Conservation (phyloP, 176 grass and related monocot genomes). For the bread wheat (Triticum aestivum) region DNA sequence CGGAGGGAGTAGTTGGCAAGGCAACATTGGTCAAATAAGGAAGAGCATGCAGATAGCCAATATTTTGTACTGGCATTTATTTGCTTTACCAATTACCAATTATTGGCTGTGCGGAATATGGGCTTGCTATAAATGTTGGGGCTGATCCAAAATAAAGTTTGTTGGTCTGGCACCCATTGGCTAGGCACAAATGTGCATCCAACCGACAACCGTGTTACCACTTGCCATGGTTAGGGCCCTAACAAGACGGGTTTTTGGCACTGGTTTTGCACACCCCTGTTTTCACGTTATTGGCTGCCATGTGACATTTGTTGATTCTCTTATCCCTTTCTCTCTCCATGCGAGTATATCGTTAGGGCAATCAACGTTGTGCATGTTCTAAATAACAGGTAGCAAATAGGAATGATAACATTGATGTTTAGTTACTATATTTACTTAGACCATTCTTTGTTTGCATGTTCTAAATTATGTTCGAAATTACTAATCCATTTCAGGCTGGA, state of each 20-base stretch:
- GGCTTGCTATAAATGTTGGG: background rate
- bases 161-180: background rate
- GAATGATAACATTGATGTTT: constrained; percentile 3
- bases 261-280: background rate
- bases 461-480: constrained; percentile 46
- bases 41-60: background rate
- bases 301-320: background rate
- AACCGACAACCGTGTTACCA: background rate
- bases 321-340: constrained; percentile 2
- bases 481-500: constrained; percentile 82
- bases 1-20: background rate
- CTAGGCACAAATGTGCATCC: background rate
- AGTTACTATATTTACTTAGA: constrained; percentile 6
- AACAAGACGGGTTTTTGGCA: background rate
- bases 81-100: background rate
- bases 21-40: background rate
- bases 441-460: constrained; percentile 22
- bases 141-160: background rate
- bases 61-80: background rate
- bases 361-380: background rate
- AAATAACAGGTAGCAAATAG: background rate
- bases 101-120: background rate
- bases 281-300: background rate
- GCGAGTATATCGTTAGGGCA: background rate
- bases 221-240: background rate